Conservation (phyloP, 2,329 filamentous ascomycete species). For the Neopestalotiopsis rosae region DNA sequence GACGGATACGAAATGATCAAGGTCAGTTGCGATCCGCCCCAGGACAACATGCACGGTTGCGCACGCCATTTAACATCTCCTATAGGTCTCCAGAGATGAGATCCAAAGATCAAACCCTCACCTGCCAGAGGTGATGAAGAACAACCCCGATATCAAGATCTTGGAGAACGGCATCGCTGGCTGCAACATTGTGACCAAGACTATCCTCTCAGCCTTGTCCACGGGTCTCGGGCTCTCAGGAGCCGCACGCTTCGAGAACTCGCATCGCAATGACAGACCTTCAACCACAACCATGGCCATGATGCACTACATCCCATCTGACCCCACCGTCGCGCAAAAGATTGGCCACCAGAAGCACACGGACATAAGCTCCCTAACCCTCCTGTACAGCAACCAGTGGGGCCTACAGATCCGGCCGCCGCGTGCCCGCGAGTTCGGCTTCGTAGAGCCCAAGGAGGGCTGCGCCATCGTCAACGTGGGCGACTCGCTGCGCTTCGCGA, state of each 20-base stretch:
- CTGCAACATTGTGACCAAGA: conserved; percentile 56
- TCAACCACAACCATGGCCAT: conserved; percentile 57
- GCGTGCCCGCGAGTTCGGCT: conserved; percentile 53
- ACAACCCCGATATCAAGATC: conserved; percentile 51
- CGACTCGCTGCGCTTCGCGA: conserved; percentile 62
- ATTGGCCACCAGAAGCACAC: conserved; percentile 63
- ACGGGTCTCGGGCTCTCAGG: conserved; percentile 51
- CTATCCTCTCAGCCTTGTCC: conserved; percentile 56
- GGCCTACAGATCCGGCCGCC: conserved; percentile 62
- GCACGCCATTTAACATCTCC: not conserved
- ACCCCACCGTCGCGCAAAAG: conserved; percentile 45
- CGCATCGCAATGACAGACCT: conserved; percentile 55
- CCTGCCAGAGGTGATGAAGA: conserved; percentile 53
- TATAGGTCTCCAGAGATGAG: conserved; percentile 50
- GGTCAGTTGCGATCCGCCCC: conserved; percentile 28
- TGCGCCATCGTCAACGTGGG: conserved; percentile 63
- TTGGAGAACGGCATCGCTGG: conserved; percentile 55
- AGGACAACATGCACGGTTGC: not conserved
- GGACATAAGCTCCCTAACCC: conserved; percentile 59
- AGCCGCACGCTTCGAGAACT: conserved; percentile 52
- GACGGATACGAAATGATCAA: conserved; percentile 61
- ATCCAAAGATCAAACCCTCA: conserved; percentile 52
- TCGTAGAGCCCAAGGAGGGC: conserved; percentile 56
- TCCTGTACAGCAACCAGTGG: conserved; percentile 62
- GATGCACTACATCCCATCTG: conserved; percentile 58